A percentile compares a stretch with the other conserved stretches of the same genome.
These are phyloP conservation scores for Solanum neorickii DNA, from an alignment of 257 asterid genomes.

Conservation along the genomic window DNA sequence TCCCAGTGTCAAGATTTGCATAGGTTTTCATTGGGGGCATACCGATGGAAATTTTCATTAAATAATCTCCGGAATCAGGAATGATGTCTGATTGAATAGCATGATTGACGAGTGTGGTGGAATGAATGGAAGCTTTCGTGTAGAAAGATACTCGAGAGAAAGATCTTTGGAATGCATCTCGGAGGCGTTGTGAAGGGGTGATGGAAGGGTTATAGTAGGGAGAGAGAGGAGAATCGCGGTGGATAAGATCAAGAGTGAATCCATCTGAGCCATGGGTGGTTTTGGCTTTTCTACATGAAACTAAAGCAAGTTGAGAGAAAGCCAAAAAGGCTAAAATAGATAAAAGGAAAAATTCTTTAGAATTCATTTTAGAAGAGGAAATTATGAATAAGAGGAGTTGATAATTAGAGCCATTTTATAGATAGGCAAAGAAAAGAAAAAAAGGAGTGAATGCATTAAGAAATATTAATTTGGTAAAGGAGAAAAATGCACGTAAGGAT, in stretches of 20 bases:
- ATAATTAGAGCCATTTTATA: background rate
- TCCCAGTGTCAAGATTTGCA: constrained; percentile 52
- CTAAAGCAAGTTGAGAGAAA: background rate
- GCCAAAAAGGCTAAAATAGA: background rate
- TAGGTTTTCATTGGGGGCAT: constrained; percentile 32
- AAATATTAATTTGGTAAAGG: background rate
- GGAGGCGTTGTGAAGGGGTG: constrained; percentile 16
- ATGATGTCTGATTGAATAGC: background rate
- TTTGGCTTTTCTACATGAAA: background rate
- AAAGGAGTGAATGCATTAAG: background rate
- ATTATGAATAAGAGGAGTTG: background rate
- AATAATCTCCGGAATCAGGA: constrained; percentile 24
- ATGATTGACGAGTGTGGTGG: background rate
- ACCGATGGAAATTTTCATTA: constrained; percentile 36
- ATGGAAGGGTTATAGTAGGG: constrained; percentile 21
- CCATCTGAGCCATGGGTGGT: constrained; percentile 7
- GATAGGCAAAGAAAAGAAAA: background rate
- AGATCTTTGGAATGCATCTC: constrained; percentile 16
- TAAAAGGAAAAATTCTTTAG: background rate
- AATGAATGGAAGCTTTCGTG: background rate
- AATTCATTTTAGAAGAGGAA: background rate
- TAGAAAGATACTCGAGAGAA: constrained; percentile 21
- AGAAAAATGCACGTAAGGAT: background rate
- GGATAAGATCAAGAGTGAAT: constrained; percentile 34
- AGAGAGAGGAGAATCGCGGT: constrained; percentile 28